phyloP scores from a whole-genome alignment of 108 stramenopile genomes.

The Nitzschia putrida region DNA sequence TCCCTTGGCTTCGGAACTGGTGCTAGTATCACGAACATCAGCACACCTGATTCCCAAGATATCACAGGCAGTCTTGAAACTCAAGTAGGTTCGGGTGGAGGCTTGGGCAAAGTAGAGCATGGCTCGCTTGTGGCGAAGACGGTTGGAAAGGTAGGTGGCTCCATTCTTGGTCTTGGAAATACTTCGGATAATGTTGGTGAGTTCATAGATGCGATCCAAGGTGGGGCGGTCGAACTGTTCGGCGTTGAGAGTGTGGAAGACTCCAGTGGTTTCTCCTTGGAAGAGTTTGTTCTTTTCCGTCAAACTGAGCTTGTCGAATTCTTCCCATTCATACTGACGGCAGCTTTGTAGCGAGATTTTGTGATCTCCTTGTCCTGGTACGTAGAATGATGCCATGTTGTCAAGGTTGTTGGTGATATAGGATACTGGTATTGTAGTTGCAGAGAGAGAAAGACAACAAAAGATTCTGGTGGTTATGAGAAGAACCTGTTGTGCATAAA shows the following conservation, averaged over 20 bases:
- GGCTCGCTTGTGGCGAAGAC: constrained; percentile 25
- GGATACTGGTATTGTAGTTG: too few relatives aligned
- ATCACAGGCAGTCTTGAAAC: constrained; percentile 88
- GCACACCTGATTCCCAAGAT: constrained; percentile 81
- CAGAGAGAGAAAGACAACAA: too few relatives aligned
- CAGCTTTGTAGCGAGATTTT: constrained; percentile 7
- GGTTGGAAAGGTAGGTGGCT: constrained; percentile 18
- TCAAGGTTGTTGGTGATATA: too few relatives aligned
- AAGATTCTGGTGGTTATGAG: too few relatives aligned
- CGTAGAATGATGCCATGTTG: too few relatives aligned
- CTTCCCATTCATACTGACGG: constrained; percentile 15
- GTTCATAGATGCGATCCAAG: constrained; percentile 21
- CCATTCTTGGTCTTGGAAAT: constrained; percentile 32
- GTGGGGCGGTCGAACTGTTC: constrained; percentile 22
- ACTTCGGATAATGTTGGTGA: constrained; percentile 25
- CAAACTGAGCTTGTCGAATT: constrained; percentile 8
- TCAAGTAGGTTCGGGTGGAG: constrained; percentile 86
- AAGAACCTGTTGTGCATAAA: too few relatives aligned
- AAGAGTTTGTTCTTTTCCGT: constrained; percentile 10
- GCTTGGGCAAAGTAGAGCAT: constrained; percentile 51
- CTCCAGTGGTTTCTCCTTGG: constrained; percentile 2
- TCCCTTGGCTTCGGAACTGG: constrained; percentile 80
- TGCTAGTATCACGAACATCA: constrained; percentile 51
- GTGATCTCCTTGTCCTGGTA: too few relatives aligned
- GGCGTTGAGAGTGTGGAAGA: constrained; percentile 25